A percentile compares a stretch with the other conserved stretches of the same genome.
phyloP scores from a whole-genome alignment of 192 early-diverging fungal species.

The Umbelopsis vinacea region DNA sequence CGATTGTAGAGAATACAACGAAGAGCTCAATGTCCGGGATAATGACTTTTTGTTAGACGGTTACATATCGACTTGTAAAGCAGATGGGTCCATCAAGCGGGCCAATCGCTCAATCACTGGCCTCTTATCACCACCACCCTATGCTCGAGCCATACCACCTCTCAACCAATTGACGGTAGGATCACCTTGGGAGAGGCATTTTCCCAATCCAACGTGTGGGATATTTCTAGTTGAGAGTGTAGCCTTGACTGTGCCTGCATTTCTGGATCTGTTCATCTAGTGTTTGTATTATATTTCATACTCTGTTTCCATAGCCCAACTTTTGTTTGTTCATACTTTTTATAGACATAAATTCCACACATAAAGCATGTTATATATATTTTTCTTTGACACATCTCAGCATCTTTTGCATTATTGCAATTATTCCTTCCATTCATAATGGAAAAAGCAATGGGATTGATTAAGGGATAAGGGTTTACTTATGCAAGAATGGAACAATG shows the following conservation, averaged over 20 bases:
- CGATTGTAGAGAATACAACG: constrained; percentile 12
- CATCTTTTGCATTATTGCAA: too few species aligned
- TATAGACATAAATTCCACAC: not conserved
- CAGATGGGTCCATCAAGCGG: not conserved
- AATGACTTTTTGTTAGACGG: not conserved
- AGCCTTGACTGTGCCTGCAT: constrained; percentile 28
- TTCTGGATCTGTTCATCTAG: constrained; percentile 31
- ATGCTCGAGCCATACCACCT: not conserved
- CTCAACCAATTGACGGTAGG: not conserved
- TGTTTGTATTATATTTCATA: constrained; percentile 13
- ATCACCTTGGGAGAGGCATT: not conserved
- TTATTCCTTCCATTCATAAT: too few species aligned
- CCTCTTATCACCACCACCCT: constrained; percentile 25
- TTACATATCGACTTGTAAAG: constrained; percentile 1
- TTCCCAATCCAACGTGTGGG: constrained; percentile 33
- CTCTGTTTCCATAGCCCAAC: not conserved
- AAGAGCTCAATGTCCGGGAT: not conserved
- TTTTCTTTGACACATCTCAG: too few species aligned
- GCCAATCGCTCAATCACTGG: not conserved
- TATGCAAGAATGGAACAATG: too few species aligned
- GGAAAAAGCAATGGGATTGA: too few species aligned
- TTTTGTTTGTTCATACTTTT: too few species aligned
- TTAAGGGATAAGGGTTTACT: too few species aligned
- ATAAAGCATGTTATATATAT: too few species aligned
- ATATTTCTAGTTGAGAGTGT: constrained; percentile 33